Base-by-base conservation (phyloP, 441 rosid genomes). In the Pelargonium fulgidum region DNA sequence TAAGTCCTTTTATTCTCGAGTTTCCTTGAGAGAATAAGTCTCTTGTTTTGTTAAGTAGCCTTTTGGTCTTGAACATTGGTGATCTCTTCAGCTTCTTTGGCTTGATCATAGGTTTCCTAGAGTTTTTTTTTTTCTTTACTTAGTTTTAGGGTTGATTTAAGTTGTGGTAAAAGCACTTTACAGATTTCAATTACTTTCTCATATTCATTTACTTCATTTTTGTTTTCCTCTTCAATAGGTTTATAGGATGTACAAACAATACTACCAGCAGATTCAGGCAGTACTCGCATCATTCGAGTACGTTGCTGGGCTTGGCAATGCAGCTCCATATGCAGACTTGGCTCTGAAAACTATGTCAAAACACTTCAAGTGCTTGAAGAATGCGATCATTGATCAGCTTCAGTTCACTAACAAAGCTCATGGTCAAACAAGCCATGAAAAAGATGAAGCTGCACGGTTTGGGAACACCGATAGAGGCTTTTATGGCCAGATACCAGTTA, bases 271-370 rank as follows among this genome's bases (percentile, higher is more conserved):
- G 72, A 85, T 89, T 80, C 92, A 91, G 74, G 80, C 85, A 5
- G 92, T 86, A 8, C 83, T 85, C 65, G 84, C 87, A 0, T 88
- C 96, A 7, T 91, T 91, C 12, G 94, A 91, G 74, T 85, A 81
- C 24, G 92, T 89, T 3, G 89, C 96, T 0, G 92, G 94, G 70
- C 85, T 91, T 0, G 88, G 91, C 20, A 87, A 84, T 70, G 96
- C 93, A n/a, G 87, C 96, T 69, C 96, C 97, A 0, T 91, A 76
- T 29, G 90, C 89, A n/a, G 79, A 62, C 73, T 70, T 85, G 72
- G 87, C 92, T 59, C 59, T 91, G 74, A 87, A 85, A 77, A 81
- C 91, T 47, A 76, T 91, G 84, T 89, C 96, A 24, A 88, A 86
- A 69, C 89, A 91, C 79, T 91, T 91, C 75, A 85, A 76, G 69